A percentile compares a stretch with the other conserved stretches of the same genome.
These are phyloP conservation scores for Trametes hirsuta DNA, from an alignment of 1,284 basidiomycete genomes.

Conservation along the genomic window DNA sequence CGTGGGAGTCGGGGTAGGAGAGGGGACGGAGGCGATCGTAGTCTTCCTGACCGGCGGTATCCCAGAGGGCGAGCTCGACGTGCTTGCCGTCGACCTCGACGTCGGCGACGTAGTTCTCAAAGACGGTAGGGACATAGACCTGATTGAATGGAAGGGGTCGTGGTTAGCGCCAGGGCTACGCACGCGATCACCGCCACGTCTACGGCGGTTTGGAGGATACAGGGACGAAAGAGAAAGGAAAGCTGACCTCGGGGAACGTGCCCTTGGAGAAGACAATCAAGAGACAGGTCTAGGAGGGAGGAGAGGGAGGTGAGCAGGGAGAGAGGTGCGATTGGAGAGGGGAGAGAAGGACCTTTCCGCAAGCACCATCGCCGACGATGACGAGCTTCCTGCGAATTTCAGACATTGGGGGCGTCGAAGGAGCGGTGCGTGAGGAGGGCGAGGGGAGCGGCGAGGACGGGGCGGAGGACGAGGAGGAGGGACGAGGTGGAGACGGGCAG, in stretches of 20 bases:
- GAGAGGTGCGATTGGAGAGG: slow-evolving; percentile 19
- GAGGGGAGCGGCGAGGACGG: not conserved
- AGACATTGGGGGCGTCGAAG: slow-evolving; percentile 37
- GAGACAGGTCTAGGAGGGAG: slow-evolving; percentile 51
- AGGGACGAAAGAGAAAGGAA: not conserved
- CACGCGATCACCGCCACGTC: slow-evolving; percentile 26
- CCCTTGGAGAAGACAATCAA: slow-evolving; percentile 72
- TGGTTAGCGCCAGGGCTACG: slow-evolving; percentile 20
- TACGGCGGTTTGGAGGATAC: not conserved
- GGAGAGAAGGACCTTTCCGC: slow-evolving; percentile 49
- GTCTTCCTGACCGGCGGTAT: slow-evolving; percentile 79
- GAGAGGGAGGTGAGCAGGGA: slow-evolving; percentile 23
- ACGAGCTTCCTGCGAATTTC: slow-evolving; percentile 59
- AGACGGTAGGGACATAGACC: slow-evolving; percentile 76
- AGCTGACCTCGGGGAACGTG: slow-evolving; percentile 72
- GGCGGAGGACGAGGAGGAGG: not conserved
- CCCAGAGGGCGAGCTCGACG: slow-evolving; percentile 79
- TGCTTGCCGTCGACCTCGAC: slow-evolving; percentile 78
- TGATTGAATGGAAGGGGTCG: slow-evolving; percentile 11
- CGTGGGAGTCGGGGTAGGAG: slow-evolving; percentile 77
- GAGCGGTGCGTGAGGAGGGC: slow-evolving; percentile 2
- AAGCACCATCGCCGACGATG: slow-evolving; percentile 63
- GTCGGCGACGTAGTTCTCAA: slow-evolving; percentile 75
- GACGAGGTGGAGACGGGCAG: slow-evolving; percentile 22
- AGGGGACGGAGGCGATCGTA: slow-evolving; percentile 76